Evolutionary conservation across 352 stramenopile species (phyloP).

Genomic region (Pythium periplocum): DNA sequence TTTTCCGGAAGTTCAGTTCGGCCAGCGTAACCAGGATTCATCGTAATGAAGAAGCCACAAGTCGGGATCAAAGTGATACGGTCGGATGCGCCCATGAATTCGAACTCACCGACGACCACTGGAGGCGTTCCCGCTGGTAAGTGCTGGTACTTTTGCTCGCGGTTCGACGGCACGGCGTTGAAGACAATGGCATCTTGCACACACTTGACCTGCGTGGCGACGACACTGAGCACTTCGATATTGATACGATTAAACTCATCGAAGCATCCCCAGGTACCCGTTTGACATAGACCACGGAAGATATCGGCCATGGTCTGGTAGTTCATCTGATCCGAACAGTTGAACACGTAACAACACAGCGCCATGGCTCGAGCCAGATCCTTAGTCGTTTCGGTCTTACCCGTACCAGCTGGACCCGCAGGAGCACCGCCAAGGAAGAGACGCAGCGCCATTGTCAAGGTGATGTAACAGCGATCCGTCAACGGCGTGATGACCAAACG

Average conservation of each 20-base stretch:
- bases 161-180: constrained; percentile 90
- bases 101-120: constrained; percentile 80
- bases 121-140: constrained; percentile 91
- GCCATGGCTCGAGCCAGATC: constrained; percentile 82
- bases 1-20: constrained; percentile 87
- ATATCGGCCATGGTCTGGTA: constrained; percentile 89
- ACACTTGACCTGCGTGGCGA: constrained; percentile 83
- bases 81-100: constrained; percentile 85
- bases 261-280: constrained; percentile 84
- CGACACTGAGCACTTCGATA: constrained; percentile 84
- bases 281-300: constrained; percentile 81
- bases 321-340: constrained; percentile 89
- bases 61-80: constrained; percentile 84
- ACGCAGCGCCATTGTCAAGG: constrained; percentile 93
- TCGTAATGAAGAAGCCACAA: constrained; percentile 94
- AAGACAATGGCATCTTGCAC: constrained; percentile 84
- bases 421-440: constrained; percentile 95
- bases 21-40: constrained; percentile 93
- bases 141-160: constrained; percentile 93
- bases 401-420: constrained; percentile 90
- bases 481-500: constrained; percentile 95
- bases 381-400: constrained; percentile 87
- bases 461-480: constrained; percentile 97
- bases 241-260: constrained; percentile 89
- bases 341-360: constrained; percentile 87